phyloP scores from a whole-genome alignment of 768 basidiomycete species.

The Mycena olivaceomarginata region DNA sequence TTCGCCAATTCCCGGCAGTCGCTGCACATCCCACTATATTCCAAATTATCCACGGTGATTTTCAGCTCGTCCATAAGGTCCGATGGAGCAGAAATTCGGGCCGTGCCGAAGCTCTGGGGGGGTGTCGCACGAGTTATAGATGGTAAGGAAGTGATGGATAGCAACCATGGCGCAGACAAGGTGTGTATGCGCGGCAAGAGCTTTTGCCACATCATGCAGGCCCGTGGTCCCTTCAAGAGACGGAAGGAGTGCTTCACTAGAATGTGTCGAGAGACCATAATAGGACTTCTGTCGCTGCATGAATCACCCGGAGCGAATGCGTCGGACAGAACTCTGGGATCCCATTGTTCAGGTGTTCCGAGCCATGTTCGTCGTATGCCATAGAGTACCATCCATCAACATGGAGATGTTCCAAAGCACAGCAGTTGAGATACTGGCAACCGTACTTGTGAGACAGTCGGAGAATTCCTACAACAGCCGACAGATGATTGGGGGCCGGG shows the following conservation, averaged over 20 bases:
- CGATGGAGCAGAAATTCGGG: no score
- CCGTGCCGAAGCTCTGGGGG: neutral
- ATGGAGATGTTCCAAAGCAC: constrained; percentile 13
- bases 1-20: neutral
- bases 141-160: no score
- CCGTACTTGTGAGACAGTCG: constrained; percentile 24
- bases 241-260: neutral
- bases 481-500: neutral
- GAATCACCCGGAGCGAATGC: neutral
- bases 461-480: neutral
- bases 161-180: neutral
- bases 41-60: neutral
- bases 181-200: neutral
- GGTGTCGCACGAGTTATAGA: neutral
- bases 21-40: constrained; percentile 1
- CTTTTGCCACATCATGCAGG: neutral
- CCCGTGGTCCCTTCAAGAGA: neutral
- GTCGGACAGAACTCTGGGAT: neutral
- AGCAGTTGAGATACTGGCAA: neutral
- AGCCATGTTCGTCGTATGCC: neutral
- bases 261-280: neutral
- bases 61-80: no score
- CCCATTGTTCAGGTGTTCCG: neutral
- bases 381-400: neutral
- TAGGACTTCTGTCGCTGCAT: neutral